Percentiles rank a stretch among this genome's conserved stretches.
phyloP scores from a whole-genome alignment of 495 filamentous ascomycete genomes.

The Podospora fimiseda region DNA sequence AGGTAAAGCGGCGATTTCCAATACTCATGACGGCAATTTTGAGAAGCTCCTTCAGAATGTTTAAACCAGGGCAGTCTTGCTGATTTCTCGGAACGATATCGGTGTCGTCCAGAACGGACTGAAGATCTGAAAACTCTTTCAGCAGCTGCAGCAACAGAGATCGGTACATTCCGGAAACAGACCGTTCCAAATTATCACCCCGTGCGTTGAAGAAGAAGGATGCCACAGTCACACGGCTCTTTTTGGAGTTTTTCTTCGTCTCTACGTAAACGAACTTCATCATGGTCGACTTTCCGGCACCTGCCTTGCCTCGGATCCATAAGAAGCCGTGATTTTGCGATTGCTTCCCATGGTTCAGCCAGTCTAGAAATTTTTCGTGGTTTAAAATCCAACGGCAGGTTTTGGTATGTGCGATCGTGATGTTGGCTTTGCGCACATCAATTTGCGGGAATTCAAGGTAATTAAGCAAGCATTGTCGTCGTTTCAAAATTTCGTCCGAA shows the following conservation, averaged over 20 bases:
- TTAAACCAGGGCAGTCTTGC: constrained; percentile 3
- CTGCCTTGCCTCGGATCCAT: constrained; percentile 50
- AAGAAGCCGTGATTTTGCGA: constrained; percentile 40
- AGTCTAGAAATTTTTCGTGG: constrained; percentile 33
- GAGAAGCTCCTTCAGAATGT: constrained; percentile 21
- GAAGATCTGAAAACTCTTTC: constrained; percentile 17
- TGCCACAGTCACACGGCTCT: background rate
- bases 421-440: constrained; percentile 30
- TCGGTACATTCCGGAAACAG: constrained; percentile 46
- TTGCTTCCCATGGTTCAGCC: constrained; percentile 34
- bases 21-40: constrained; percentile 16
- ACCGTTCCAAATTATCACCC: constrained; percentile 40
- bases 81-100: constrained; percentile 1
- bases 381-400: constrained; percentile 45
- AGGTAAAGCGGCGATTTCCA: constrained; percentile 14
- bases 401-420: constrained; percentile 30
- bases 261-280: constrained; percentile 24
- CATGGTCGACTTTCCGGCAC: constrained; percentile 42
- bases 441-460: constrained; percentile 32
- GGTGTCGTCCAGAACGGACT: constrained; percentile 17
- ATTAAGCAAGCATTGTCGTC: constrained; percentile 18
- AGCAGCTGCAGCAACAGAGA: constrained; percentile 37
- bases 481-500: background rate
- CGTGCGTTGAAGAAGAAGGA: constrained; percentile 25
- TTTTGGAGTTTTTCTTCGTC: constrained; percentile 1